Evolutionary conservation across 2,329 filamentous ascomycete genomes (phyloP), one percentile per base, ranked within the genome.

Genomic region (Lecanicillium sp.): DNA sequence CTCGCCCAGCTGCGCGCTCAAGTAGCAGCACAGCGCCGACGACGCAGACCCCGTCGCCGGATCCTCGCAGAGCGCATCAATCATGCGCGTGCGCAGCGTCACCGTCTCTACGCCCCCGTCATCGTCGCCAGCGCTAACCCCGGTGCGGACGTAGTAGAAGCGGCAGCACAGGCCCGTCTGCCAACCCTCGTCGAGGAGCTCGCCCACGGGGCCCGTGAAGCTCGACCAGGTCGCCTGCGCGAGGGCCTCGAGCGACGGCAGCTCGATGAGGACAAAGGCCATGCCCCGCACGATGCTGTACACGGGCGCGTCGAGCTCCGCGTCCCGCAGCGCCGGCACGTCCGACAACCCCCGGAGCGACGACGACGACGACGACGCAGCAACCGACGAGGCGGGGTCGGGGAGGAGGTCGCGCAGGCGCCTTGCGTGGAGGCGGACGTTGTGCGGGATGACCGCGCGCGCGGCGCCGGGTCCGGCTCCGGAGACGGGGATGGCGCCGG

Each of bases 221-320:
- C 57, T 55, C 27, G 61, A 57, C 3, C 55, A 55, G 24, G 64
- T 55, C 3, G 71, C 67, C 11, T 63, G 56, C 5, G 66, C 72
- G 15, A 91, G 70, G 7, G 75, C 72, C 24, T 80, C 79, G 9
- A 87, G 63, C 46, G 72, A 74, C 0, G 77, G 70, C 19, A 93
- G 69, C 54, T 78, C 67, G 12, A 86, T 69, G 26, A 87, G 74
- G n/a, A 80, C 65, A 62, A 89, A 90, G 1, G 78, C 79, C 82
- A 90, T 85, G 40, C 86, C 87, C 37, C 79, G 79, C 29, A 89
- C 85, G 38, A 90, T 78, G 54, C 77, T 82, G 48, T 81, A 73
- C 15, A 79, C 58, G 12, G 76, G 73, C 8, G 74, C 70, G 10
- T 55, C 51, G 26, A 68, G 54, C 62, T 72, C 69, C 4, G 64